Base-by-base conservation (phyloP, 2,329 filamentous ascomycete species). In the Exophiala bonariae region DNA sequence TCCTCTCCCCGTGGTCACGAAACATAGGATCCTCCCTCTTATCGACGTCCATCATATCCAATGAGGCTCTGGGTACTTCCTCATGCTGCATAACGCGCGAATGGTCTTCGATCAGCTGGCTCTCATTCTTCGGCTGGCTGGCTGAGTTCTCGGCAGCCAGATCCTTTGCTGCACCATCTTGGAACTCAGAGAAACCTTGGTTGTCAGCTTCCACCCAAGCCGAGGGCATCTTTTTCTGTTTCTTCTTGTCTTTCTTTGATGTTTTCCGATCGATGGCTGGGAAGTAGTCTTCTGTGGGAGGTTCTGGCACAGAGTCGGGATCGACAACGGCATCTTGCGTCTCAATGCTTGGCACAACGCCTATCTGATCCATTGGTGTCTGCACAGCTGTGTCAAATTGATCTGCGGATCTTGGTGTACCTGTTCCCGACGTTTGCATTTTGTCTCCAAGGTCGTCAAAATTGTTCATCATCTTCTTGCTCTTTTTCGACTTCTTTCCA, bases 401-500 rank as follows among this genome's bases (percentile, higher is more conserved):
- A 26, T 47, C 44, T 17, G 26, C 38, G 11, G 35, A 38, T 16
- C 16, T 26, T 16, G 44, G 20, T 20, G 44, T 47, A 10, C 39
- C 44, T 5, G 30, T 35, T 14, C 39, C 49, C 7, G 44, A 31
- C 22, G 31, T 44, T n/a, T 14, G 30, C 14, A 26, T 11, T 6
- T 11, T 11, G 23, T 26, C 23, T 26, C 13, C 17, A 6, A 18
- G 13, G n/a, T 7, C 32, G 6, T 34, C 32, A 5, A 34, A 5
- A 6, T 18, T 18, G n/a, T 6, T 14, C 38, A 36, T 60, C 52
- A 66, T 65, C 42, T 65, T 68, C 51, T 66, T 68, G 35, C 69
- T 59, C 47, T 67, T 52, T 32, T 55, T 55, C 13, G 40, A 45
- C 45, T 61, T 61, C 49, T 46, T 50, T 16, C 64, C 60, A 50